Percentiles rank a stretch among this genome's conserved stretches.
These are phyloP conservation scores for Lachnellula hyalina DNA, from an alignment of 2,329 filamentous ascomycete species.

Conservation along the genomic window DNA sequence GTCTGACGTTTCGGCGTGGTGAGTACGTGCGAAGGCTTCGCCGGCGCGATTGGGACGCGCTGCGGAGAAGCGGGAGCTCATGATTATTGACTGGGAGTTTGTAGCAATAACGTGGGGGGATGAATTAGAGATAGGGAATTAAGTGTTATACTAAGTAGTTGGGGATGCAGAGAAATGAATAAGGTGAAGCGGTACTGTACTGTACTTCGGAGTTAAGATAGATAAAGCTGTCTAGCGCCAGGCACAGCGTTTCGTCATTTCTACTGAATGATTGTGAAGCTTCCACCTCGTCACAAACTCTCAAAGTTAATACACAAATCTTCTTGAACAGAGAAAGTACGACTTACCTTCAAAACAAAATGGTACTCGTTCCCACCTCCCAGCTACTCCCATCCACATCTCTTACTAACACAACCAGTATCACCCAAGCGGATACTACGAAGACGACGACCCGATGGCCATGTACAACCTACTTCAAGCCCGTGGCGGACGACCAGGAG, in stretches of 20 bases:
- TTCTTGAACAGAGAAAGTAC: too few relatives aligned
- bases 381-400: background rate
- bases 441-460: slow-evolving; percentile 25
- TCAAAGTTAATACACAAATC: too few relatives aligned
- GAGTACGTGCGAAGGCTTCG: slow-evolving; percentile 72
- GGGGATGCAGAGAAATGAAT: too few relatives aligned
- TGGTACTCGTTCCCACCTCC: background rate
- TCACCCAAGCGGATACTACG: slow-evolving; percentile 25
- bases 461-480: slow-evolving; percentile 29
- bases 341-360: too few relatives aligned
- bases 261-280: too few relatives aligned
- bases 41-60: slow-evolving; percentile 78
- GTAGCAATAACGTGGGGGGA: background rate
- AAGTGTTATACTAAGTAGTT: background rate
- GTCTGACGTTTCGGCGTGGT: slow-evolving; percentile 53
- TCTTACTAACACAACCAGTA: slow-evolving; percentile 18
- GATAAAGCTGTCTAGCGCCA: too few relatives aligned
- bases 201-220: too few relatives aligned
- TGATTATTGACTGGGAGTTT: slow-evolving; percentile 23
- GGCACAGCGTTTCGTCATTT: too few relatives aligned
- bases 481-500: slow-evolving; percentile 16
- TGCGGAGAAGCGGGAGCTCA: slow-evolving; percentile 51
- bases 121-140: background rate
- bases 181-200: too few relatives aligned
- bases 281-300: too few relatives aligned